Percentiles rank a stretch among this genome's conserved stretches.
phyloP scores from a whole-genome alignment of 108 stramenopile genomes.

The Skeletonema tropicum region DNA sequence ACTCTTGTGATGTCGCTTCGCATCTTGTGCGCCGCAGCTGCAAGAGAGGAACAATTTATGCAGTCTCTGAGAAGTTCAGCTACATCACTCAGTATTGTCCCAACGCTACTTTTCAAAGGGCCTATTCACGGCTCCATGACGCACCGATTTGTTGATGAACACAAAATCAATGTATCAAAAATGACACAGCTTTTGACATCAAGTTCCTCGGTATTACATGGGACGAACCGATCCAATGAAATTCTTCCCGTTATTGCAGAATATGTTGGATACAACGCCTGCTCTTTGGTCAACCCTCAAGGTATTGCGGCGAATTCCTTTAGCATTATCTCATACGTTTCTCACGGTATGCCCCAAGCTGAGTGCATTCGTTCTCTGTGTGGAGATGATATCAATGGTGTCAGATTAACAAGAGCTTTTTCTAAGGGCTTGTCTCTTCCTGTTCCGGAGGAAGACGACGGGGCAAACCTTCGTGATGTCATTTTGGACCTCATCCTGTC shows the following conservation, averaged over 20 bases:
- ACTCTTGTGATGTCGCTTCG: conserved; percentile 55
- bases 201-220: neutral
- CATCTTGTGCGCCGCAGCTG: conserved; percentile 74
- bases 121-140: conserved; percentile 48
- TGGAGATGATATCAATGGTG: conserved; percentile 32
- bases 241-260: conserved; percentile 47
- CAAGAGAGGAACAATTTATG: conserved; percentile 64
- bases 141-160: conserved; percentile 40
- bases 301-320: conserved; percentile 41
- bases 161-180: conserved; percentile 38
- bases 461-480: conserved; percentile 27
- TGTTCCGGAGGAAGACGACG: conserved; percentile 18
- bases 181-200: conserved; percentile 24
- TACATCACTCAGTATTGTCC: conserved; percentile 35
- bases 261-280: conserved; percentile 47
- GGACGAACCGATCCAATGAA: conserved; percentile 37
- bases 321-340: conserved; percentile 41
- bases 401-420: conserved; percentile 36
- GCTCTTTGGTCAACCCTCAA: conserved; percentile 34
- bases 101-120: conserved; percentile 48
- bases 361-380: conserved; percentile 26
- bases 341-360: conserved; percentile 39
- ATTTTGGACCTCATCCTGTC: conserved; percentile 46
- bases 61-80: conserved; percentile 31
- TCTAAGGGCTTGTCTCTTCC: conserved; percentile 58